These are phyloP conservation scores for Cryptococcus sp. DNA, from an alignment of 1,284 basidiomycete species.

Conservation along the genomic window DNA sequence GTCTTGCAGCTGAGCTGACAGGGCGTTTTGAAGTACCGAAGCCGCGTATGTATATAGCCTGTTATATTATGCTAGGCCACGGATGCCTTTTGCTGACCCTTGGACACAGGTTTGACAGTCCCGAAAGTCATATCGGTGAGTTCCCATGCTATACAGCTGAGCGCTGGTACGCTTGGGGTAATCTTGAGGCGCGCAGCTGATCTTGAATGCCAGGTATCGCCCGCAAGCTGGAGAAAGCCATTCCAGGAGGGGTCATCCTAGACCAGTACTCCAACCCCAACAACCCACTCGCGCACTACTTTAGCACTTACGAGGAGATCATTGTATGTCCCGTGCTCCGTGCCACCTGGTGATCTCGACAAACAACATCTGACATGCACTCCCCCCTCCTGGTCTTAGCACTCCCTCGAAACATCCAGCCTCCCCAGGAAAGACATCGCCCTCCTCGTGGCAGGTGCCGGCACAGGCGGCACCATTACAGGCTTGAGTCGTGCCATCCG, in stretches of 20 bases:
- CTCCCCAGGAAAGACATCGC: constrained; percentile 62
- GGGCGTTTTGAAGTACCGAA: constrained; percentile 30
- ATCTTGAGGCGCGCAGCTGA: not conserved
- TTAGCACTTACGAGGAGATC: constrained; percentile 84
- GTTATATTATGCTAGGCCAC: not conserved
- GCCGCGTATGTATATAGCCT: constrained; percentile 28
- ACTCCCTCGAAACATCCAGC: constrained; percentile 44
- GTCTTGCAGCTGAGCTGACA: constrained; percentile 8
- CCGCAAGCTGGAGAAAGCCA: constrained; percentile 68
- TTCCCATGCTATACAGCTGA: not conserved
- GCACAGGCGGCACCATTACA: constrained; percentile 91
- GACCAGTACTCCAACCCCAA: constrained; percentile 74
- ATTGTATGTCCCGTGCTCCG: constrained; percentile 54
- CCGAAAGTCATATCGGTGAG: constrained; percentile 86
- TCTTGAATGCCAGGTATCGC: constrained; percentile 76
- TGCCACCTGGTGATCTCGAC: not conserved
- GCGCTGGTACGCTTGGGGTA: too few species aligned
- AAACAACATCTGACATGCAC: not conserved
- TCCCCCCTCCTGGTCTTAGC: constrained; percentile 25
- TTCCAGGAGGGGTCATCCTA: constrained; percentile 81
- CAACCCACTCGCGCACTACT: constrained; percentile 87
- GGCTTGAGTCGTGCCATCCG: constrained; percentile 81
- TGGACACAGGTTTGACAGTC: constrained; percentile 50
- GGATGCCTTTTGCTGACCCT: not conserved
- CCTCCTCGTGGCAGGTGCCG: constrained; percentile 80